Evolutionary conservation across 106 monocot genomes (phyloP).

Genomic region (Acanthochlamys bracteata): DNA sequence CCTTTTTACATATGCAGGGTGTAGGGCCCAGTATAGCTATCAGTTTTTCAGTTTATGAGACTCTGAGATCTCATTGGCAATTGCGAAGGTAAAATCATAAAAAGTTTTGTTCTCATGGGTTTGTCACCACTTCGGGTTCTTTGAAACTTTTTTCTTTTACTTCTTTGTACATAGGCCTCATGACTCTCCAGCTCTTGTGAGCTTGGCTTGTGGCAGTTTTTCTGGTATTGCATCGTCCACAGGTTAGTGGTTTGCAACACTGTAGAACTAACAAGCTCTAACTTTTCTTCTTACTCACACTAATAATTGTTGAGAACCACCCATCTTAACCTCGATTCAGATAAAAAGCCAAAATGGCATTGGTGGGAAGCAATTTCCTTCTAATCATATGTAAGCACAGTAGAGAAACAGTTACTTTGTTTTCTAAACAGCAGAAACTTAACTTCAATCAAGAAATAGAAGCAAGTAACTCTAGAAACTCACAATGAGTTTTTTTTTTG

Average conservation of each 20-base stretch:
- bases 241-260: slow-evolving; percentile 24
- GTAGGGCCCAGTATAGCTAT: slow-evolving; percentile 91
- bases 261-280: not conserved
- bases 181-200: slow-evolving; percentile 55
- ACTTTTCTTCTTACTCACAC: no score
- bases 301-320: no score
- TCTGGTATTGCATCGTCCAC: slow-evolving; percentile 95
- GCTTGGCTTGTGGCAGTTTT: slow-evolving; percentile 75
- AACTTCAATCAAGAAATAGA: no score
- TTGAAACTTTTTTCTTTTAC: not conserved
- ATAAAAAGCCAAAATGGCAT: no score
- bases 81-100: slow-evolving; percentile 38
- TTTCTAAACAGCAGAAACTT: no score
- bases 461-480: no score
- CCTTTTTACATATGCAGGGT: slow-evolving; percentile 36
- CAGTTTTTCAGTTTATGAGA: slow-evolving; percentile 87
- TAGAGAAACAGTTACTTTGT: no score
- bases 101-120: not conserved
- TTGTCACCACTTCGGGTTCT: not conserved
- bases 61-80: slow-evolving; percentile 62
- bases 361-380: no score
- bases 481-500: no score
- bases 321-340: no score
- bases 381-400: no score
- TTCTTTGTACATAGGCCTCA: slow-evolving; percentile 39